phyloP scores from a whole-genome alignment of 1,139 yeast species.

The Kodamaea suecica region DNA sequence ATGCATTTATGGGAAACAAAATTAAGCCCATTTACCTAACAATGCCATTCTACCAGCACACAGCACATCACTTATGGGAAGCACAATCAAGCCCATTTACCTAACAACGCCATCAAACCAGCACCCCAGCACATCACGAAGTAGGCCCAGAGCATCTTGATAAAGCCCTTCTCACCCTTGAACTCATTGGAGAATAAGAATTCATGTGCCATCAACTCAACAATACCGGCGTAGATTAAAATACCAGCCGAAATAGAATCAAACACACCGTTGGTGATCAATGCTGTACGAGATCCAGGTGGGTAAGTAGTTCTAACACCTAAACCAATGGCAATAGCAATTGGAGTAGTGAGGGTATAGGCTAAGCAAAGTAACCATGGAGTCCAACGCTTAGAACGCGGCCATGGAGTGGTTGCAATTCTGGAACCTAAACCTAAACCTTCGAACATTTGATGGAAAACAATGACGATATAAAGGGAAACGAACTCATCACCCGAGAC shows the following conservation, averaged over 20 bases:
- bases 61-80: constrained; percentile 41
- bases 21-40: constrained; percentile 82
- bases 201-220: constrained; percentile 87
- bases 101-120: constrained; percentile 81
- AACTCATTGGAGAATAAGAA: constrained; percentile 68
- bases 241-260: constrained; percentile 87
- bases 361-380: constrained; percentile 61
- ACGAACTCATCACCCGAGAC: constrained; percentile 70
- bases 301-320: constrained; percentile 72
- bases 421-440: constrained; percentile 91
- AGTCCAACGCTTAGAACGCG: constrained; percentile 39
- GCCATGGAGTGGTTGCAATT: constrained; percentile 73
- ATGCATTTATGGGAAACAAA: not conserved
- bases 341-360: constrained; percentile 76
- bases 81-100: constrained; percentile 70
- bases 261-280: constrained; percentile 72
- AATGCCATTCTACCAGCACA: constrained; percentile 83
- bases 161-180: constrained; percentile 47
- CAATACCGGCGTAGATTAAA: constrained; percentile 78
- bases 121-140: constrained; percentile 62
- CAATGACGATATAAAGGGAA: constrained; percentile 72
- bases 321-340: constrained; percentile 81
- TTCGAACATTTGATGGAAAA: constrained; percentile 91
- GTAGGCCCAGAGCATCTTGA: constrained; percentile 38
- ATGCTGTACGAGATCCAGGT: constrained; percentile 58